Conservation (phyloP, 2,329 filamentous ascomycete genomes). For the Knufia fluminis region DNA sequence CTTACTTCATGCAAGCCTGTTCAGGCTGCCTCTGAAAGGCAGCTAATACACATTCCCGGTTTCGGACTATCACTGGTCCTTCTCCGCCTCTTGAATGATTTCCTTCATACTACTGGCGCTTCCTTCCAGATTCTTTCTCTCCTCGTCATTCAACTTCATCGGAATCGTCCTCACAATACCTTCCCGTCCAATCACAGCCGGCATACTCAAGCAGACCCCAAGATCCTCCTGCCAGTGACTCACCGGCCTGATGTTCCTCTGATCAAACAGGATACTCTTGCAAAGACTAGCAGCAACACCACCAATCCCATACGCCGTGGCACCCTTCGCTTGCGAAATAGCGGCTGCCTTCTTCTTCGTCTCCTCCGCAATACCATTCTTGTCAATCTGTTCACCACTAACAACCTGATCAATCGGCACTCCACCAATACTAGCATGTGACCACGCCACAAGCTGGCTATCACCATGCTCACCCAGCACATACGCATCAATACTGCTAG, state of each 20-base stretch:
- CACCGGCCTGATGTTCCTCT: slow-evolving; percentile 39
- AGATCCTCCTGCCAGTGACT: slow-evolving; percentile 42
- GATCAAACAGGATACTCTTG: slow-evolving; percentile 42
- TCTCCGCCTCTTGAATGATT: slow-evolving; percentile 14
- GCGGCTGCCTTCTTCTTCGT: slow-evolving; percentile 39
- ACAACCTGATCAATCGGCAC: slow-evolving; percentile 32
- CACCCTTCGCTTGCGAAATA: slow-evolving; percentile 43
- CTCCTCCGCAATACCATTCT: slow-evolving; percentile 32
- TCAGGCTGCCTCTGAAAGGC: no score
- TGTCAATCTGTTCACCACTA: slow-evolving; percentile 23
- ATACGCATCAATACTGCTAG: slow-evolving; percentile 31
- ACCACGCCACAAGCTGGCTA: slow-evolving; percentile 40
- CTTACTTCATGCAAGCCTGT: no score
- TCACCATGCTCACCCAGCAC: slow-evolving; percentile 44
- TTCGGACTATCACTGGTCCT: background rate
- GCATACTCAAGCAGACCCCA: slow-evolving; percentile 42
- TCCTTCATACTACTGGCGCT: slow-evolving; percentile 14
- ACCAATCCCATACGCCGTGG: slow-evolving; percentile 43
- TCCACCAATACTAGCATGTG: slow-evolving; percentile 36
- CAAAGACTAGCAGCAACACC: slow-evolving; percentile 42
- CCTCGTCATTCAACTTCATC: slow-evolving; percentile 18
- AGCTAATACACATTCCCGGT: background rate
- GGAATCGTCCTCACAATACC: slow-evolving; percentile 34
- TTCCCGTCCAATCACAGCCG: slow-evolving; percentile 39
- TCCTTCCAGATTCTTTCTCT: slow-evolving; percentile 13